Evolutionary conservation across 331 rosid species (phyloP).

Genomic region (Quercus tomentella): DNA sequence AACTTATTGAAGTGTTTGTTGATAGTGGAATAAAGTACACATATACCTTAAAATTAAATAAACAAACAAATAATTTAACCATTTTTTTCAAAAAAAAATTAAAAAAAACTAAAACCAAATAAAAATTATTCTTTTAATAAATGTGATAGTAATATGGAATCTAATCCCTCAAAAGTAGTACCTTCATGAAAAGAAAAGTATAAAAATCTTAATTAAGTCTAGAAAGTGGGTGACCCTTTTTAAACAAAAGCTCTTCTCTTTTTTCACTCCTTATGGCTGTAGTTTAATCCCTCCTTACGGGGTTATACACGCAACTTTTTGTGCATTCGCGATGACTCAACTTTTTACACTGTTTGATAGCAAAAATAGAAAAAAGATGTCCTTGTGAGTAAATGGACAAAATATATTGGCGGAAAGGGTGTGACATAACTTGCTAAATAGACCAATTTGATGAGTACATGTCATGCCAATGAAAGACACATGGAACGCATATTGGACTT

Average conservation of each 20-base stretch:
- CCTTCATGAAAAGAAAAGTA: conserved; percentile 20
- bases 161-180: conserved; percentile 55
- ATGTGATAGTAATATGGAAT: conserved; percentile 33
- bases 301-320: conserved; percentile 34
- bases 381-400: not conserved
- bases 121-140: conserved; percentile 9
- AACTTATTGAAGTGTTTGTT: too few species aligned
- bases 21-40: too few species aligned
- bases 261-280: conserved; percentile 36
- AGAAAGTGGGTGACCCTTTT: conserved; percentile 68
- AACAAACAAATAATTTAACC: too few species aligned
- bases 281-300: conserved; percentile 30
- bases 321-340: conserved; percentile 39
- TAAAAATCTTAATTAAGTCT: conserved; percentile 19
- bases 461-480: conserved; percentile 30
- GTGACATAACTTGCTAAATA: not conserved
- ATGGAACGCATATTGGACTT: conserved; percentile 33
- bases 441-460: conserved; percentile 10
- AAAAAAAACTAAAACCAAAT: too few species aligned
- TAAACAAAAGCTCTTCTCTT: conserved; percentile 41
- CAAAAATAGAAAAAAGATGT: conserved; percentile 8
- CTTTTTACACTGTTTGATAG: conserved; percentile 3
- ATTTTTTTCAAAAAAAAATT: too few species aligned
- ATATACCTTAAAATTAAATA: too few species aligned
- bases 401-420: conserved; percentile 1